These are phyloP conservation scores for Stropharia rugosoannulata DNA, from an alignment of 768 basidiomycete species.

Conservation along the genomic window DNA sequence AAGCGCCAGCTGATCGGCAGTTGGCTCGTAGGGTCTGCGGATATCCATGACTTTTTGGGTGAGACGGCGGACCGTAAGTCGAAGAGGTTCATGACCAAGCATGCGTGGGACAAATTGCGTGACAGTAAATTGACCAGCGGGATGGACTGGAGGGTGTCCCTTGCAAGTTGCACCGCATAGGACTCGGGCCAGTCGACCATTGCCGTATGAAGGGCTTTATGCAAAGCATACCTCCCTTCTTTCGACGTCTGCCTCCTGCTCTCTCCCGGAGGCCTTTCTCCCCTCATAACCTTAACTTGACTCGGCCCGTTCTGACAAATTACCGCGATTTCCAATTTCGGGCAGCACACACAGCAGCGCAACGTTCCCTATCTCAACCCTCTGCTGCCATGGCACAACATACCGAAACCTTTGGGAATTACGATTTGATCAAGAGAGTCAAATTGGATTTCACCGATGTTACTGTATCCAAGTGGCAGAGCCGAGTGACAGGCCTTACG, in stretches of 20 bases:
- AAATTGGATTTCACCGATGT: slow-evolving; percentile 82
- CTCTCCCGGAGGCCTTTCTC: slow-evolving; percentile 13
- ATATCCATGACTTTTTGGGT: background rate
- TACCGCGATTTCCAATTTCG: slow-evolving; percentile 29
- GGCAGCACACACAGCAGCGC: slow-evolving; percentile 22
- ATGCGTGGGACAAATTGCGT: slow-evolving; percentile 1
- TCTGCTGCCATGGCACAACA: slow-evolving; percentile 26
- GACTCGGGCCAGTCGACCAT: background rate
- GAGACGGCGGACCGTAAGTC: background rate
- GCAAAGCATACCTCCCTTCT: slow-evolving; percentile 31
- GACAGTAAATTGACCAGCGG: background rate
- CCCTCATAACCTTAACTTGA: slow-evolving; percentile 14
- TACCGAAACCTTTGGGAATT: slow-evolving; percentile 63
- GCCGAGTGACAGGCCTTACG: slow-evolving; percentile 81
- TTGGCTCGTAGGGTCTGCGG: slow-evolving; percentile 24
- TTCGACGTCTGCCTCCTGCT: slow-evolving; percentile 19
- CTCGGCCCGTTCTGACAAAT: slow-evolving; percentile 9
- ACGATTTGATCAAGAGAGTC: slow-evolving; percentile 77
- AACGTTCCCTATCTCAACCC: slow-evolving; percentile 1
- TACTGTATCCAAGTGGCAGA: slow-evolving; percentile 84
- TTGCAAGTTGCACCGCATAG: background rate
- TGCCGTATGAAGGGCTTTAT: slow-evolving; percentile 23
- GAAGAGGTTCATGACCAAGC: background rate
- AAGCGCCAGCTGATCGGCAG: slow-evolving; percentile 57
- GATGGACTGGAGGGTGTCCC: background rate